phyloP scores from a whole-genome alignment of 1,284 basidiomycete genomes.

The Microbotryum saponariae region DNA sequence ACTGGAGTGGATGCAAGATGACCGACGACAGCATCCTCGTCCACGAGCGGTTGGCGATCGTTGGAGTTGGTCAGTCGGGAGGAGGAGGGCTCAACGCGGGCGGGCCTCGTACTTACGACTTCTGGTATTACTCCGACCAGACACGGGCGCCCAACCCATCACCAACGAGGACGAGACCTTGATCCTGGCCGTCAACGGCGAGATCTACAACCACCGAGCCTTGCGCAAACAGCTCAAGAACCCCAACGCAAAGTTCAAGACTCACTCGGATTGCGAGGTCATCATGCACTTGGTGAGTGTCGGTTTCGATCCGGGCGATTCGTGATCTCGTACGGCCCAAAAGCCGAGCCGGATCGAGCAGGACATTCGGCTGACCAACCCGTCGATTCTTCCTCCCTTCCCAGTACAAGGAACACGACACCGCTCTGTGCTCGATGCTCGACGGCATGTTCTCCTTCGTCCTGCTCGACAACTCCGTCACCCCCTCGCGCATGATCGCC shows the following conservation, averaged over 20 bases:
- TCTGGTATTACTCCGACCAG: constrained; percentile 45
- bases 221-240: constrained; percentile 63
- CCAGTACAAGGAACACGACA: constrained; percentile 76
- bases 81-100: too few species aligned
- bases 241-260: constrained; percentile 74
- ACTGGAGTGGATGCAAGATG: constrained; percentile 91
- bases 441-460: constrained; percentile 99
- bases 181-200: constrained; percentile 91
- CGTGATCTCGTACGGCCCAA: too few species aligned
- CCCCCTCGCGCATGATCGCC: constrained; percentile 83
- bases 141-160: constrained; percentile 94
- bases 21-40: constrained; percentile 61
- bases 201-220: constrained; percentile 95
- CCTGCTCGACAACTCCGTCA: constrained; percentile 82
- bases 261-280: constrained; percentile 97
- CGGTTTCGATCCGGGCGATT: not conserved
- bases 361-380: not conserved
- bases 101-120: too few species aligned
- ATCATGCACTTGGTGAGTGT: constrained; percentile 76
- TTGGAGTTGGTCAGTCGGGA: constrained; percentile 77
- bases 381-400: constrained; percentile 4
- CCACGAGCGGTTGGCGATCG: constrained; percentile 69
- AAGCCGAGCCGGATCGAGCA: too few species aligned
- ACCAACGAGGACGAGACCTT: constrained; percentile 76
- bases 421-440: constrained; percentile 61